Conservation (phyloP, 176 grass and related monocot species). For the Rhipidocladum racemiflorum region DNA sequence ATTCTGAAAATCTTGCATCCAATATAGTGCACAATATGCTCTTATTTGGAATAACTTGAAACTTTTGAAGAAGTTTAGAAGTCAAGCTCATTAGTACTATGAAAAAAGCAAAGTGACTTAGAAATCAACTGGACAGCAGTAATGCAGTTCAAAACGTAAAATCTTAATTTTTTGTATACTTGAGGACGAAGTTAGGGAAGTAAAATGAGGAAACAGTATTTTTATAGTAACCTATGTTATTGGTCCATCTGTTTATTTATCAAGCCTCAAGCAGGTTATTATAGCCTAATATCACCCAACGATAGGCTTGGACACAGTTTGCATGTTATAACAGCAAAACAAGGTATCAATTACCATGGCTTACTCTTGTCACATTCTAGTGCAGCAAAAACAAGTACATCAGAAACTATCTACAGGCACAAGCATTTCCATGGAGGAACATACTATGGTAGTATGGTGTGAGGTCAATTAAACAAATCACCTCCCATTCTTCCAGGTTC, state of each 20-base stretch:
- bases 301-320: background rate
- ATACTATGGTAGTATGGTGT: conserved; percentile 3
- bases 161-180: background rate
- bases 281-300: background rate
- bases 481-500: conserved; percentile 95
- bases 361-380: background rate
- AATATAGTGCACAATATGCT: background rate
- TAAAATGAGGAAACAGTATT: background rate
- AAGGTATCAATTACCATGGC: background rate
- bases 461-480: conserved; percentile 24
- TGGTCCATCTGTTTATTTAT: conserved; percentile 12
- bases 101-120: background rate
- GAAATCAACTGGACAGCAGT: background rate
- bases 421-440: background rate
- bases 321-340: background rate
- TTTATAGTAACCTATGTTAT: background rate
- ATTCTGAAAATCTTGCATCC: background rate
- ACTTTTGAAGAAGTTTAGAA: background rate
- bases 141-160: background rate
- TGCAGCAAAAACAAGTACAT: background rate
- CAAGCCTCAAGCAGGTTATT: background rate
- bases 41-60: conserved; percentile 20
- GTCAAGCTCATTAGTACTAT: background rate
- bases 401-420: background rate
- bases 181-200: background rate